phyloP scores from a whole-genome alignment of 1,284 basidiomycete genomes.

The Leucocoprinus gongylophorus region DNA sequence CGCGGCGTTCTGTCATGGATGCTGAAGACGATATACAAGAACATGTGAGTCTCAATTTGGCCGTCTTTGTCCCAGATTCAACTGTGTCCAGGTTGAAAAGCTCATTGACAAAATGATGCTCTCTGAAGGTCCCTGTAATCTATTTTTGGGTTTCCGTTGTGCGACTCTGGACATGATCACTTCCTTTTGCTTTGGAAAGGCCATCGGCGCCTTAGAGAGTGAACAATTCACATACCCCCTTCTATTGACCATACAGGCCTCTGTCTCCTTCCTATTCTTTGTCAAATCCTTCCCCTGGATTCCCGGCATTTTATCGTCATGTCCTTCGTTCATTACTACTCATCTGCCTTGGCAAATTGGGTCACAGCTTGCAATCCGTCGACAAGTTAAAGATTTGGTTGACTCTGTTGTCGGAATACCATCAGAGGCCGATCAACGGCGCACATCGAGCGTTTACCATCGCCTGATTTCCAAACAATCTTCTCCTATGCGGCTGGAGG shows the following conservation, averaged over 20 bases:
- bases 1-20: conserved; percentile 28
- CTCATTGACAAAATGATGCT: conserved; percentile 20
- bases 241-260: conserved; percentile 22
- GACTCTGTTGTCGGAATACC: background rate
- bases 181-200: conserved; percentile 29
- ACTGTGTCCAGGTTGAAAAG: conserved; percentile 23
- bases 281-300: conserved; percentile 28
- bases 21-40: conserved; percentile 28
- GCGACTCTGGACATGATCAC: conserved; percentile 32
- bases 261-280: conserved; percentile 23
- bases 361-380: conserved; percentile 3
- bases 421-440: background rate
- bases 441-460: background rate
- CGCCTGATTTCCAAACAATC: background rate
- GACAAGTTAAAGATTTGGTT: background rate
- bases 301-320: conserved; percentile 14
- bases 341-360: conserved; percentile 5
- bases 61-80: background rate
- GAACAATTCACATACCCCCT: conserved; percentile 26
- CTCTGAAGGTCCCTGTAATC: conserved; percentile 20
- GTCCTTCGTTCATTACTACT: conserved; percentile 20
- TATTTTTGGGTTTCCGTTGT: conserved; percentile 31
- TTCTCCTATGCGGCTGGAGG: background rate
- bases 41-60: conserved; percentile 20
- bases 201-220: conserved; percentile 23